Percentiles rank a stretch among this genome's conserved stretches.
These are phyloP conservation scores for Lenwebbia sp. DNA, from an alignment of 345 rosid species.

Conservation along the genomic window DNA sequence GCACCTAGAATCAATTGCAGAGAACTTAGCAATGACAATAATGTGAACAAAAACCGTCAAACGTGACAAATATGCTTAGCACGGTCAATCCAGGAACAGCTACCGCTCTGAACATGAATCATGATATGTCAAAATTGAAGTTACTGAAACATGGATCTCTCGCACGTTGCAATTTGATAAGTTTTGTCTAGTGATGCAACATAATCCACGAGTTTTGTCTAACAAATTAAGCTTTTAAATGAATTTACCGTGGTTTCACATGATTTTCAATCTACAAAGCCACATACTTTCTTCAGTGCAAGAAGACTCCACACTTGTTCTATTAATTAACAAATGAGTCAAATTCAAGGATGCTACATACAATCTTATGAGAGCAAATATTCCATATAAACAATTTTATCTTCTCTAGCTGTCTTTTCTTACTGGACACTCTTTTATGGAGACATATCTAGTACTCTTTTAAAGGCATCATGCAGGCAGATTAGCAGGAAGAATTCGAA, in stretches of 20 bases:
- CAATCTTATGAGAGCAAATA: neutral
- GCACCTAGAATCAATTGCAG: constrained; percentile 31
- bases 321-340: neutral
- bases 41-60: neutral
- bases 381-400: neutral
- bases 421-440: neutral
- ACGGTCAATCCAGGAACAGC: neutral
- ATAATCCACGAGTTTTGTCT: neutral
- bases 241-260: neutral
- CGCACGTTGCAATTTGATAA: neutral
- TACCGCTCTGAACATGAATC: neutral
- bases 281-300: neutral
- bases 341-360: neutral
- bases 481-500: constrained; percentile 9
- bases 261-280: neutral
- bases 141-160: neutral
- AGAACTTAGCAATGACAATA: neutral
- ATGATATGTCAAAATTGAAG: neutral
- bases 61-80: neutral
- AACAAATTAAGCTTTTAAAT: neutral
- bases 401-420: neutral
- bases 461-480: neutral
- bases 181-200: neutral
- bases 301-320: neutral
- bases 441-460: neutral